Percentiles rank a stretch among this genome's conserved stretches.
Conservation (phyloP, 2,329 filamentous ascomycete species). For the Calycina herbarum region DNA sequence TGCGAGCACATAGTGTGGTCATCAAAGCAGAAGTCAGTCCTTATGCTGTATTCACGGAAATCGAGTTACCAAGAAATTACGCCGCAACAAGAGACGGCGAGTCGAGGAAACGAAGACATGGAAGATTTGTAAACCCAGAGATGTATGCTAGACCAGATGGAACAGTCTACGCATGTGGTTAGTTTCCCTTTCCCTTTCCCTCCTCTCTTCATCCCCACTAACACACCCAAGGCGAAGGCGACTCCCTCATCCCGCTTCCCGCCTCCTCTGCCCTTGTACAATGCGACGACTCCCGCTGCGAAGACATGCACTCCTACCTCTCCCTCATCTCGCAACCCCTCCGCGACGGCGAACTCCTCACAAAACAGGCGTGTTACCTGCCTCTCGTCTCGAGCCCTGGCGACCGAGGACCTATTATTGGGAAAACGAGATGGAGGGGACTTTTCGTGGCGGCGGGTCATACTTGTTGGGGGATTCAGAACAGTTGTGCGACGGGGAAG, state of each 20-base stretch:
- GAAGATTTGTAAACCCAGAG: conserved; percentile 75
- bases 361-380: conserved; percentile 89
- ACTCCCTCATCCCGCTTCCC: conserved; percentile 73
- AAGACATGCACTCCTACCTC: conserved; percentile 83
- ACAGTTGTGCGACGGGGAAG: conserved; percentile 83
- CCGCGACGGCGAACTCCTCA: conserved; percentile 65
- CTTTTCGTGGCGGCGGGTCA: conserved; percentile 85
- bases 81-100: conserved; percentile 48
- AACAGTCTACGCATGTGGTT: conserved; percentile 90
- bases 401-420: conserved; percentile 66
- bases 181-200: conserved; percentile 24
- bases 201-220: neutral
- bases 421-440: conserved; percentile 69
- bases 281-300: conserved; percentile 73
- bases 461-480: conserved; percentile 98
- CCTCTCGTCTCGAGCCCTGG: conserved; percentile 56
- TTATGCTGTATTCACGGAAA: conserved; percentile 84
- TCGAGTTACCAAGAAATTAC: conserved; percentile 69
- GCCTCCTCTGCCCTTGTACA: conserved; percentile 72
- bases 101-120: conserved; percentile 54
- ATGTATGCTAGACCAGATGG: conserved; percentile 88
- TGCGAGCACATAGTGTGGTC: conserved; percentile 66
- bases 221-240: conserved; percentile 65
- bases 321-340: conserved; percentile 64
- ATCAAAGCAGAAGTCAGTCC: conserved; percentile 65